These are phyloP conservation scores for Talaromyces sp. DNA, from an alignment of 2,329 filamentous ascomycete species.

Conservation along the genomic window DNA sequence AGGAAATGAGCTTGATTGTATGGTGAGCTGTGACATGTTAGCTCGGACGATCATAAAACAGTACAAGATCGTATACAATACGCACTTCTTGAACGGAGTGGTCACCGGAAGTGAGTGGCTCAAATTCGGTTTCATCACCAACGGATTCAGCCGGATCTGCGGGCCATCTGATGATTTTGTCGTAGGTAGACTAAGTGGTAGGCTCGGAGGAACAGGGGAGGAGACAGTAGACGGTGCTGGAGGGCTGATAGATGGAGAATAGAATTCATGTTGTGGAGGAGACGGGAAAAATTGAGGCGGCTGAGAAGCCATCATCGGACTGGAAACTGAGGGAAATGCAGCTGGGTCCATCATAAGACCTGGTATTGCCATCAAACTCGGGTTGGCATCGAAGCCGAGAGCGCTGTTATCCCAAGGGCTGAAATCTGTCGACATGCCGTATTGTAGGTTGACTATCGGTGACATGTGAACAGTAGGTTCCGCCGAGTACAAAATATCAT, in stretches of 20 bases:
- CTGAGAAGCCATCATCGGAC: slow-evolving; percentile 32
- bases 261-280: slow-evolving; percentile 35
- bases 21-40: slow-evolving; percentile 34
- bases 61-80: neutral
- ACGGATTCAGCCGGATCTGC: slow-evolving; percentile 42
- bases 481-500: slow-evolving; percentile 83
- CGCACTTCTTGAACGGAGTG: slow-evolving; percentile 43
- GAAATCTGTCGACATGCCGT: slow-evolving; percentile 39
- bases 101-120: slow-evolving; percentile 41
- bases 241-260: slow-evolving; percentile 20
- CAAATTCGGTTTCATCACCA: slow-evolving; percentile 40
- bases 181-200: slow-evolving; percentile 33
- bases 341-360: slow-evolving; percentile 38
- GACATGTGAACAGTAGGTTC: slow-evolving; percentile 42
- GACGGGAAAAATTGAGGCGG: slow-evolving; percentile 26
- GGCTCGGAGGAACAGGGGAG: slow-evolving; percentile 27
- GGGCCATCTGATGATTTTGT: slow-evolving; percentile 36
- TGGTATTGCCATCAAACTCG: slow-evolving; percentile 41
- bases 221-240: slow-evolving; percentile 25
- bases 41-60: neutral
- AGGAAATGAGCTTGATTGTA: slow-evolving; percentile 48
- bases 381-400: slow-evolving; percentile 39
- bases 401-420: slow-evolving; percentile 36
- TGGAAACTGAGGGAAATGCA: slow-evolving; percentile 27
- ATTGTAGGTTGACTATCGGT: slow-evolving; percentile 42